Evolutionary conservation across 345 rosid species (phyloP), one percentile per base, ranked within the genome.

Genomic region (Salix purpurea): DNA sequence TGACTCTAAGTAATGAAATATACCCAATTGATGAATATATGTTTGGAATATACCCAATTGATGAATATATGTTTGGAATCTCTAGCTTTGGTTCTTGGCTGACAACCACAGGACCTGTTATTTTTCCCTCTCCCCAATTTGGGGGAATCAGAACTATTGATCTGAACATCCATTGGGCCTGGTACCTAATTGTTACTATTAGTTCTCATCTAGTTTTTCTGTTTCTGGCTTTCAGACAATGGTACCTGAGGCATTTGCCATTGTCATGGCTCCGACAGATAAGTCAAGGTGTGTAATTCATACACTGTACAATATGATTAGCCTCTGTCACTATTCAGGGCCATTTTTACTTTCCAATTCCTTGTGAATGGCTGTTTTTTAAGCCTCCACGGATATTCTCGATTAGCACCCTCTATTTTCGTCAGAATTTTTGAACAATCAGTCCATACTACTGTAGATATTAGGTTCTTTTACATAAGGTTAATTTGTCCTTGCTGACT

Each of bases 191-290:
- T 61, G 15, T 61, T 73, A 40, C 14, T 72, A 44, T 44, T 3
- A 44, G 15, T 44, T 70, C 13, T 69, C 5, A 3, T 4, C 8
- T 37, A 26, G 42, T 61, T 36, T 30, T 32, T 61, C 28, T 65
- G 36, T 14, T 42, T 75, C n/a, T 26, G 36, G 26, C 50, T 74
- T 73, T 79, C 80, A 94, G 97, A 89, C 84, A 71, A 92, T 94
- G 98, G 85, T 91, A 56, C 96, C 94, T 0, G 98, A 94, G 87
- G 96, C 98, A 60, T 87, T 94, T 83, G 97, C 96, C 32, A 89
- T 94, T 9, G 98, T 92, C 34, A 82, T 94, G 86, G 98, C 98
- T 84, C 98, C 98, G 74, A 92, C 96, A 0, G 97, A 94, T 86
- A 76, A 79, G 76, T 88, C 92, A 79, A 90, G 89, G 98, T 91